phyloP scores from a whole-genome alignment of 176 grass and related monocot genomes.

The Ensete glaucum region DNA sequence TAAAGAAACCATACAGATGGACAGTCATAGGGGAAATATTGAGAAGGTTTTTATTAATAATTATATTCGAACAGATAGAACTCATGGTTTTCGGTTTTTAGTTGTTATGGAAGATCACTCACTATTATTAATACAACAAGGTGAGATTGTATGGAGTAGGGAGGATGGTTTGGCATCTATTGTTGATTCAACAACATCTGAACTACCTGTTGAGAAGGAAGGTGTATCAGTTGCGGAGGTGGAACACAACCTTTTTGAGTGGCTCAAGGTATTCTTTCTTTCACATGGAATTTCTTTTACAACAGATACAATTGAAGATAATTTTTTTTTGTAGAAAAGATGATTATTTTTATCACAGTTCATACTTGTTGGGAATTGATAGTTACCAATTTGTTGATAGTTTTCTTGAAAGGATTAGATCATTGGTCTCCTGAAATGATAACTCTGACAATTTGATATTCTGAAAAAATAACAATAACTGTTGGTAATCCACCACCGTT shows the following conservation, averaged over 20 bases:
- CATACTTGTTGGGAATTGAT: no score
- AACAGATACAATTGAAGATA: no score
- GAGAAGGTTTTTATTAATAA: constrained; percentile 80
- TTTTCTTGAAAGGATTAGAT: no score
- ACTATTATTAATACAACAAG: constrained; percentile 80
- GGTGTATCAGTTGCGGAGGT: constrained; percentile 87
- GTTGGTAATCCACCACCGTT: no score
- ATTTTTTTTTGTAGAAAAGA: no score
- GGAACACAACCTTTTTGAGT: constrained; percentile 95
- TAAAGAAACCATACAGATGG: constrained; percentile 55
- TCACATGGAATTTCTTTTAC: neutral
- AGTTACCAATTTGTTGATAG: no score
- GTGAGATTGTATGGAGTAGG: constrained; percentile 87
- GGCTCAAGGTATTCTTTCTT: constrained; percentile 74
- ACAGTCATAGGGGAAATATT: constrained; percentile 55
- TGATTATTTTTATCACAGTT: no score
- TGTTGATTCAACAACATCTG: constrained; percentile 69
- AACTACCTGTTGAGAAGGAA: constrained; percentile 95
- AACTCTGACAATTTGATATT: no score
- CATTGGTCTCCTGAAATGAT: no score
- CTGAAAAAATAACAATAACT: no score
- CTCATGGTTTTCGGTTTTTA: constrained; percentile 94
- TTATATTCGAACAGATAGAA: constrained; percentile 84
- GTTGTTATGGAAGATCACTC: constrained; percentile 97
- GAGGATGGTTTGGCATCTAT: constrained; percentile 96